Evolutionary conservation across 352 stramenopile genomes (phyloP).

Genomic region (Thraustochytrium sp.): DNA sequence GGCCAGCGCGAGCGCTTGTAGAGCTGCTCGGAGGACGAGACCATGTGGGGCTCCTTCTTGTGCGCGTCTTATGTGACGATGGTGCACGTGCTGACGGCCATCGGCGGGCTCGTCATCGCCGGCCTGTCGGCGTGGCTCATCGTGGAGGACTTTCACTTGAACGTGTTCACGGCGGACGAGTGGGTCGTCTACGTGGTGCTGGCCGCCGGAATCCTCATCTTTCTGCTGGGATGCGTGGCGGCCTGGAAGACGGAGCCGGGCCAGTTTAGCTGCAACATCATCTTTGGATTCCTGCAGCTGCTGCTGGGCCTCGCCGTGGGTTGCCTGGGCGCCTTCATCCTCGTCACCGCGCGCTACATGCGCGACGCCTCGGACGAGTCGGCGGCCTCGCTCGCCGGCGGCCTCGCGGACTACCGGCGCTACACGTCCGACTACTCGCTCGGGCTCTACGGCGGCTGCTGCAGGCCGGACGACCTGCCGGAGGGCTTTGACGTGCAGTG

Average conservation of each 20-base stretch:
- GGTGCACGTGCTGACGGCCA: neutral
- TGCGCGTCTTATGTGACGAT: neutral
- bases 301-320: neutral
- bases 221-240: neutral
- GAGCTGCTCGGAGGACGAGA: neutral
- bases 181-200: constrained; percentile 3
- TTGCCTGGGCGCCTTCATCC: neutral
- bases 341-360: neutral
- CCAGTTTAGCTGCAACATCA: neutral
- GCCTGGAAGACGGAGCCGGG: neutral
- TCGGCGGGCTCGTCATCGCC: neutral
- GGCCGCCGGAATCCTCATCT: neutral
- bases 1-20: no score
- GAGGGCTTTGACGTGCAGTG: neutral
- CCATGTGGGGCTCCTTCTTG: neutral
- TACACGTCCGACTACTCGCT: constrained; percentile 3
- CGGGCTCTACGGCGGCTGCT: constrained; percentile 22
- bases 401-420: neutral
- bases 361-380: neutral
- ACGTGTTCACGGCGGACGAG: neutral
- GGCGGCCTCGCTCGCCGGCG: neutral
- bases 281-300: neutral
- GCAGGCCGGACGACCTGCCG: neutral
- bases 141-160: neutral
- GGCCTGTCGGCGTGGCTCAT: neutral